Base-by-base conservation (phyloP, 108 stramenopile genomes). In the Halocafeteria seosinensis region DNA sequence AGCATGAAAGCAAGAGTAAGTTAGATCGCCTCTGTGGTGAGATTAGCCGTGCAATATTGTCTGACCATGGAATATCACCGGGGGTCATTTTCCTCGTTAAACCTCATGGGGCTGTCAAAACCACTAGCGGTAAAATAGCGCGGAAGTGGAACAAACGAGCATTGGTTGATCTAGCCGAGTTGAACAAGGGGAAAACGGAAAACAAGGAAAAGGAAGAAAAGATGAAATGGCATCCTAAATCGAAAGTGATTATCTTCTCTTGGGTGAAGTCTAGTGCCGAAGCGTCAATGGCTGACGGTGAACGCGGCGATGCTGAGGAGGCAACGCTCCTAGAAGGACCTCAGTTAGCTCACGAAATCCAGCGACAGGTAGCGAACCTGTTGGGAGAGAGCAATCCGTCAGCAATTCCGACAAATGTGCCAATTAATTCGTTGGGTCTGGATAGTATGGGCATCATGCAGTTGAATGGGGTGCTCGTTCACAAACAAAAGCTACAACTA, bases 41-140 rank as follows among this genome's bases (percentile, higher is more conserved):
- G 35, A 50, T 78, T 6, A 50, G 55, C 1, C 11, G 50, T 17
- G 11, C 30, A 4, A 50, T 82, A 6, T 58, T 64, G 17, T n/a
- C 21, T 3, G 78, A 79, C 50, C 80, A 81, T 61, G 79, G 80
- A 21, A 68, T 81, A 0, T 35, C 50, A 23, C 61, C 97, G 0
- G 55, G 80, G 21, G 66, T 78, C 31, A 73, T 99, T 66, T 72
- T 88, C 6, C 71, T 95, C 8, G 51, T 97, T 23, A 70, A 84
- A 62, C 80, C 87, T 17, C 77, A 84, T 51, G 91, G 88, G 0
- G 80, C 95, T 9, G 90, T 91, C 5, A 99, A 99, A 73, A 99
- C 98, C 23, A 94, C 88, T 13, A 90, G 88, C 53, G 98, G 98
- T 8, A 99, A 99, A 68, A 97, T 99, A 63, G 90, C 91, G 9